A percentile compares a stretch with the other conserved stretches of the same genome.
phyloP scores from a whole-genome alignment of 2,329 filamentous ascomycete genomes.

The Fusarium liriodendri region DNA sequence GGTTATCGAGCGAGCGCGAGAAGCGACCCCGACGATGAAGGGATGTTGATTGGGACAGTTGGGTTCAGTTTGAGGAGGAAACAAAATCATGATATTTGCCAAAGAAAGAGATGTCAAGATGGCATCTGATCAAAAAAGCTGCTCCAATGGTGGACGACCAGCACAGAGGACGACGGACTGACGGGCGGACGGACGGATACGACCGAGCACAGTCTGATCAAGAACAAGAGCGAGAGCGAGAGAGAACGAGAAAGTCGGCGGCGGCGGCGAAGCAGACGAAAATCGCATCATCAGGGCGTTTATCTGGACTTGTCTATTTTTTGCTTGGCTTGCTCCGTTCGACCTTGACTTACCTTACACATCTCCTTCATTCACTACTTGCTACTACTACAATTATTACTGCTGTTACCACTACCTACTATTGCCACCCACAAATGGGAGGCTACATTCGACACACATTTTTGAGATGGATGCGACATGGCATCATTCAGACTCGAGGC shows the following conservation, averaged over 20 bases:
- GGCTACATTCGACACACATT: slow-evolving; percentile 1
- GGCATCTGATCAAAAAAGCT: slow-evolving; percentile 11
- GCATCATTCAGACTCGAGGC: background rate
- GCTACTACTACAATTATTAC: slow-evolving; percentile 36
- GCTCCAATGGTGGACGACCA: slow-evolving; percentile 25
- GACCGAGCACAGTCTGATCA: slow-evolving; percentile 26
- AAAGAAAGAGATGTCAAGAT: slow-evolving; percentile 2
- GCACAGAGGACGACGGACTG: slow-evolving; percentile 23
- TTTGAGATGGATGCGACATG: background rate
- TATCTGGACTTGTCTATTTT: slow-evolving; percentile 28
- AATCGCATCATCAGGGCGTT: slow-evolving; percentile 39
- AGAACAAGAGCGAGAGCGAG: background rate
- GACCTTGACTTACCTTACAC: slow-evolving; percentile 38
- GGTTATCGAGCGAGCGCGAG: slow-evolving; percentile 58
- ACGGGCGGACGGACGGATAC: slow-evolving; percentile 23
- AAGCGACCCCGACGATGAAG: slow-evolving; percentile 64
- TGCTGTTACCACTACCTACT: slow-evolving; percentile 31
- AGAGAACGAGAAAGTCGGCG: background rate
- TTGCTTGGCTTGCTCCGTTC: slow-evolving; percentile 26
- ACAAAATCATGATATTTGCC: background rate
- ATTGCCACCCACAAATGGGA: slow-evolving; percentile 10
- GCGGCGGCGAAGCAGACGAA: slow-evolving; percentile 15
- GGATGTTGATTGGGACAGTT: slow-evolving; percentile 31
- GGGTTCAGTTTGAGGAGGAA: slow-evolving; percentile 32
- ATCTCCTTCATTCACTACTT: slow-evolving; percentile 39